Percentiles rank a stretch among this genome's conserved stretches.
These are phyloP conservation scores for Sporothrix humicola DNA, from an alignment of 2,329 filamentous ascomycete genomes.

Conservation along the genomic window DNA sequence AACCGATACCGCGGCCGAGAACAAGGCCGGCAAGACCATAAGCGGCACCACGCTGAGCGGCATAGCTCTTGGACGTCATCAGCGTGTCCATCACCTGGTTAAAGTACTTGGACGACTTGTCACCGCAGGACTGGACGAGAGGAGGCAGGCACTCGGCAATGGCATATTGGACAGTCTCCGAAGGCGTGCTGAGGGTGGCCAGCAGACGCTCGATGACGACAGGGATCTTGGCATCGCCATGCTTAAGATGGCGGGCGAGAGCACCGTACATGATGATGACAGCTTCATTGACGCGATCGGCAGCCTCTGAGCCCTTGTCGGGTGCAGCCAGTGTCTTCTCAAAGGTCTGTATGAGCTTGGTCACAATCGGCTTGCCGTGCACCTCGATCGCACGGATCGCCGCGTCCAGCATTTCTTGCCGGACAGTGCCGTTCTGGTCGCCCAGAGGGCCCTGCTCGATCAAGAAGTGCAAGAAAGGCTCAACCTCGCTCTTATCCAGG, in stretches of 20 bases:
- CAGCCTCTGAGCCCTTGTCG: constrained; percentile 78
- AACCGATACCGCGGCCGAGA: constrained; percentile 81
- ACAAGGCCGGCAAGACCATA: constrained; percentile 93
- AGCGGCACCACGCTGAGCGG: constrained; percentile 88
- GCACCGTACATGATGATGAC: constrained; percentile 98
- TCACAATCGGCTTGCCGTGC: constrained; percentile 81
- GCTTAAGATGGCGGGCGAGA: constrained; percentile 81
- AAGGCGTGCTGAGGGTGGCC: constrained; percentile 87
- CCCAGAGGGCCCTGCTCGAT: constrained; percentile 87
- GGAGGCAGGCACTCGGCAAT: constrained; percentile 93
- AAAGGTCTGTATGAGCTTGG: constrained; percentile 89
- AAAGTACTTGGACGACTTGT: constrained; percentile 80
- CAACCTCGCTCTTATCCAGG: constrained; percentile 72
- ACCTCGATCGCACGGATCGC: constrained; percentile 79
- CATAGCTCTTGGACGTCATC: constrained; percentile 88
- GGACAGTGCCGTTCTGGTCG: constrained; percentile 76
- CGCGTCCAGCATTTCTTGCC: constrained; percentile 90
- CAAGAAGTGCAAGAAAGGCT: constrained; percentile 81
- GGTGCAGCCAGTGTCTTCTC: constrained; percentile 86
- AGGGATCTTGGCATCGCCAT: constrained; percentile 85
- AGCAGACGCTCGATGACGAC: constrained; percentile 86
- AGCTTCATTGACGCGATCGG: constrained; percentile 93
- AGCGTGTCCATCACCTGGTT: constrained; percentile 80
- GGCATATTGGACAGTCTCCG: constrained; percentile 95
- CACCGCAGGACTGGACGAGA: constrained; percentile 78